Evolutionary conservation across 1,284 basidiomycete genomes (phyloP).

Genomic region (Puccinia triticina): DNA sequence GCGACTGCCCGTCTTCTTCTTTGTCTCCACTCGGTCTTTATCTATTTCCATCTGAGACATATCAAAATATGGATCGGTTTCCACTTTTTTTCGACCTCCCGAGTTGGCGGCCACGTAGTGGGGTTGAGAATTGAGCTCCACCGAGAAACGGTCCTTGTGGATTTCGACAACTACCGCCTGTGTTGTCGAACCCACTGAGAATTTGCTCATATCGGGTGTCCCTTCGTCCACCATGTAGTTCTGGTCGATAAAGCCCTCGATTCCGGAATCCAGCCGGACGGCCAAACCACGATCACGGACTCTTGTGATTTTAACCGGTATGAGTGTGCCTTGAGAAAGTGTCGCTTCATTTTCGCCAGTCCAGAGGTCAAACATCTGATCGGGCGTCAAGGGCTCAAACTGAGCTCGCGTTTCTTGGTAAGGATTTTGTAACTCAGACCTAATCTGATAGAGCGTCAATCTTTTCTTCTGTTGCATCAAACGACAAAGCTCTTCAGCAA

Average conservation of each 20-base stretch:
- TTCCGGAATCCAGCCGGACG: constrained; percentile 84
- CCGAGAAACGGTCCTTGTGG: constrained; percentile 69
- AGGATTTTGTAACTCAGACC: constrained; percentile 81
- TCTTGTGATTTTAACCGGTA: constrained; percentile 76
- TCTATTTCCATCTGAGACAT: constrained; percentile 70
- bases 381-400: constrained; percentile 71
- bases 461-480: constrained; percentile 72
- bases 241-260: constrained; percentile 62
- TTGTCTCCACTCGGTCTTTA: constrained; percentile 70
- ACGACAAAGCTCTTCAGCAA: constrained; percentile 77
- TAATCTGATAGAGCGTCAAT: constrained; percentile 82
- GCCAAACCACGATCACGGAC: constrained; percentile 65
- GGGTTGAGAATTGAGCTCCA: constrained; percentile 76
- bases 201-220: constrained; percentile 67
- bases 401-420: constrained; percentile 76
- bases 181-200: constrained; percentile 70
- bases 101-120: constrained; percentile 73
- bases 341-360: constrained; percentile 87
- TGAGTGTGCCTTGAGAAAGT: constrained; percentile 76
- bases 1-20: constrained; percentile 80
- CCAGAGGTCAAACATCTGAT: constrained; percentile 91
- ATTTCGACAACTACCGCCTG: constrained; percentile 78
- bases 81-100: constrained; percentile 68
- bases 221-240: constrained; percentile 72
- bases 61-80: constrained; percentile 73